These are phyloP conservation scores for Ananas comosus DNA, from an alignment of 176 grass and related monocot species.

Conservation along the genomic window DNA sequence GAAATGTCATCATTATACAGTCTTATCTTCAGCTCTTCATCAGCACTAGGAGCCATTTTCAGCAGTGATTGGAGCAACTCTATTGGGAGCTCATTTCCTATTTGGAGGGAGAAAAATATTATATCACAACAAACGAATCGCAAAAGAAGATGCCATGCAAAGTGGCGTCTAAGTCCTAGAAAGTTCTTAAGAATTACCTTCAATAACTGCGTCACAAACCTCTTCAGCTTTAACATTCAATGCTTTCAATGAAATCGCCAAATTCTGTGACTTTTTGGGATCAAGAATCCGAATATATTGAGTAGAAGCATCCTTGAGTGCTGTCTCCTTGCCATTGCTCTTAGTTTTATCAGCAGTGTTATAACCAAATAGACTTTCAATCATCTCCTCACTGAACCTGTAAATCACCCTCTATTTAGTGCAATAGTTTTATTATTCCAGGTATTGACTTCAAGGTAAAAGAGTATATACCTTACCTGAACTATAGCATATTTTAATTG, in stretches of 20 bases:
- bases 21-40: constrained; percentile 76
- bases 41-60: constrained; percentile 61
- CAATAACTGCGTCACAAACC: constrained; percentile 19
- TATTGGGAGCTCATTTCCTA: constrained; percentile 62
- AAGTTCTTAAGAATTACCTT: constrained; percentile 5
- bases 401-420: neutral
- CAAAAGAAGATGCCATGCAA: neutral
- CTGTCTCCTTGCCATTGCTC: neutral
- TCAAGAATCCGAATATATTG: constrained; percentile 27
- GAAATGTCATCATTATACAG: constrained; percentile 56
- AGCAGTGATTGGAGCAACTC: constrained; percentile 78
- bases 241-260: constrained; percentile 28
- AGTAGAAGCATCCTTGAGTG: neutral
- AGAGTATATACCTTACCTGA: no score
- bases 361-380: constrained; percentile 29
- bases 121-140: neutral
- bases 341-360: constrained; percentile 12
- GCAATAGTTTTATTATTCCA: neutral
- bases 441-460: neutral
- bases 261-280: constrained; percentile 26
- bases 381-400: constrained; percentile 29
- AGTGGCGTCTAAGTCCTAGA: neutral
- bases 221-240: constrained; percentile 18
- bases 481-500: no score
- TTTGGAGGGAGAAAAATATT: neutral